These are phyloP conservation scores for Scolecobasidium constrictum DNA, from an alignment of 2,329 filamentous ascomycete genomes.

Conservation along the genomic window DNA sequence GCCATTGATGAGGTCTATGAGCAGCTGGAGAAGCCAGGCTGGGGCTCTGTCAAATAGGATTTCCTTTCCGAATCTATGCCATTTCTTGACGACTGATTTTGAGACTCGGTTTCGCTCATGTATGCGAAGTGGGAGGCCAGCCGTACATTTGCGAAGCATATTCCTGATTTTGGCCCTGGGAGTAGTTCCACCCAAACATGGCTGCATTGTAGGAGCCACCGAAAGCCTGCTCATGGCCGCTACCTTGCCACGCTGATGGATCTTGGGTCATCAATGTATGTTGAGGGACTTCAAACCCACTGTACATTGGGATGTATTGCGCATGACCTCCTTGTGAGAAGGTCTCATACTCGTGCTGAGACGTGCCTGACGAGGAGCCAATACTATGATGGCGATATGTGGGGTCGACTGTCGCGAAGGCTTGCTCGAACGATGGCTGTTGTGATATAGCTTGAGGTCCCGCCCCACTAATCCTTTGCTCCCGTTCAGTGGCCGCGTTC, in stretches of 20 bases:
- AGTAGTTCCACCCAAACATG: not conserved
- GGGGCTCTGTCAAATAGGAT: conserved; percentile 32
- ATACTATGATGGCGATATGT: not conserved
- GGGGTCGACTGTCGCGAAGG: not conserved
- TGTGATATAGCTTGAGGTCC: not conserved
- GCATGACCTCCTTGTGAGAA: not conserved
- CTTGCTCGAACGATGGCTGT: not conserved
- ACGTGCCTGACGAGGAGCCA: no score
- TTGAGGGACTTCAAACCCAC: not conserved
- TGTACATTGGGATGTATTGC: not conserved
- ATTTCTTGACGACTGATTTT: no score
- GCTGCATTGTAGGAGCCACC: not conserved
- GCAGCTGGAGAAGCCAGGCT: conserved; percentile 36
- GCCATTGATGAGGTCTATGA: conserved; percentile 36
- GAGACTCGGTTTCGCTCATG: no score
- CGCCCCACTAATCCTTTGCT: not conserved
- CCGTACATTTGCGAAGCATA: not conserved
- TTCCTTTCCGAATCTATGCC: no score
- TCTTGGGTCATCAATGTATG: not conserved
- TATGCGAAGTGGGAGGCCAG: not conserved
- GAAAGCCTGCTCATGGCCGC: not conserved
- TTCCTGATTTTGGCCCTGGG: not conserved
- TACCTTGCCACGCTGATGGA: not conserved
- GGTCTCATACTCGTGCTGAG: not conserved
- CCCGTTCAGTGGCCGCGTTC: not conserved